These are phyloP conservation scores for Anaeromyces robustus DNA, from an alignment of 192 early-diverging fungal species.

Conservation along the genomic window DNA sequence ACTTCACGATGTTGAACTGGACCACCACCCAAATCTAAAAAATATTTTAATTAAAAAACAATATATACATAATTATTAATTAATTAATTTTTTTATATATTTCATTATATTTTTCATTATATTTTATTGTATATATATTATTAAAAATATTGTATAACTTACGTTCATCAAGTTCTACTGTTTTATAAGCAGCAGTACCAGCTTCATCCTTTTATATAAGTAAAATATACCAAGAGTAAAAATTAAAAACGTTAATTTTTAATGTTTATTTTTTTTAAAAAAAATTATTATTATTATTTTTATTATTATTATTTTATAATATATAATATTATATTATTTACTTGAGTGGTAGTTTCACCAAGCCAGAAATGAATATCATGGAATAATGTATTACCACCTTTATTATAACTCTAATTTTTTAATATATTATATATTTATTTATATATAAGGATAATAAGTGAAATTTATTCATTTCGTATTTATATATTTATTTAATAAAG, in stretches of 20 bases:
- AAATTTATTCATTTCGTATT: neutral
- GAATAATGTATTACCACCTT: no score
- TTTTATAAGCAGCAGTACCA: constrained; percentile 75
- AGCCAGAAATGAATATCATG: constrained; percentile 68
- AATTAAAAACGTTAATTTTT: no score
- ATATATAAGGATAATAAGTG: neutral
- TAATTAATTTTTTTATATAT: no score
- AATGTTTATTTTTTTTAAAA: no score
- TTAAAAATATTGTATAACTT: neutral
- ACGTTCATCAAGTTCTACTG: constrained; percentile 27
- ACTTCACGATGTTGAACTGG: neutral
- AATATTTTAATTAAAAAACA: no score
- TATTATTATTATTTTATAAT: constrained; percentile 37
- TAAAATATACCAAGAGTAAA: neutral
- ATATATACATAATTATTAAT: no score
- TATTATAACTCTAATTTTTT: constrained; percentile 24
- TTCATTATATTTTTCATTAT: no score
- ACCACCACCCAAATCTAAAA: neutral
- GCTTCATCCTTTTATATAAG: constrained; percentile 33
- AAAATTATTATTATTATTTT: constrained; percentile 28
- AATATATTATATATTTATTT: constrained; percentile 41
- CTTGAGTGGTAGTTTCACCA: neutral
- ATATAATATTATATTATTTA: neutral
- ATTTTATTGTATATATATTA: neutral
- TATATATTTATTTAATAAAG: no score